Percentiles rank a stretch among this genome's conserved stretches.
phyloP scores from a whole-genome alignment of 2,329 filamentous ascomycete genomes.

The Emergomyces orientalis region DNA sequence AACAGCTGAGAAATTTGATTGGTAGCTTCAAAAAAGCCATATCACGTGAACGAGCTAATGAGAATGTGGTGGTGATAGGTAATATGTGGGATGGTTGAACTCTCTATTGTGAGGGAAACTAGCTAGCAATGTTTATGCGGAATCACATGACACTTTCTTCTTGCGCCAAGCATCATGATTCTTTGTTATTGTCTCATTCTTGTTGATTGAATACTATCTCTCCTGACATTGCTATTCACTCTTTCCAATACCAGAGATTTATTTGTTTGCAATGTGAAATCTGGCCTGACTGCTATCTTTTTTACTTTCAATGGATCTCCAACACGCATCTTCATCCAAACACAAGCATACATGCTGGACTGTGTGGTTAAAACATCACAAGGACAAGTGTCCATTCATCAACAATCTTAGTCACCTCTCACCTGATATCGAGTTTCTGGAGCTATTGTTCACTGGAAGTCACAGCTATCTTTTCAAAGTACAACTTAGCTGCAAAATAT shows the following conservation, averaged over 20 bases:
- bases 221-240: not conserved
- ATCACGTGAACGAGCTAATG: too few relatives aligned
- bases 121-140: too few relatives aligned
- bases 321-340: not conserved
- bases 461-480: slow-evolving; percentile 8
- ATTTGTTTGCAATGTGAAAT: slow-evolving; percentile 1
- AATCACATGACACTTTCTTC: too few relatives aligned
- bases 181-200: too few relatives aligned
- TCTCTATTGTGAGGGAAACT: too few relatives aligned
- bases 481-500: slow-evolving; percentile 7
- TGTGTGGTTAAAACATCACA: slow-evolving; percentile 6
- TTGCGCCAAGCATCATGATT: too few relatives aligned
- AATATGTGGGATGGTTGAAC: too few relatives aligned
- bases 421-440: slow-evolving; percentile 6
- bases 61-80: too few relatives aligned
- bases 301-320: slow-evolving; percentile 1
- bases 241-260: slow-evolving; percentile 3
- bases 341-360: slow-evolving; percentile 9
- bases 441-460: slow-evolving; percentile 3
- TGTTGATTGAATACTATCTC: too few relatives aligned
- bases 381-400: slow-evolving; percentile 4
- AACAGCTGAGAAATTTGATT: too few relatives aligned
- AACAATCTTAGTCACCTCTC: not conserved
- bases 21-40: too few relatives aligned
- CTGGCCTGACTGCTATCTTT: not conserved